Percentiles rank a stretch among this genome's conserved stretches.
Evolutionary conservation across 768 basidiomycete genomes (phyloP).

Genomic region (Brasilioporus rufonigricans): DNA sequence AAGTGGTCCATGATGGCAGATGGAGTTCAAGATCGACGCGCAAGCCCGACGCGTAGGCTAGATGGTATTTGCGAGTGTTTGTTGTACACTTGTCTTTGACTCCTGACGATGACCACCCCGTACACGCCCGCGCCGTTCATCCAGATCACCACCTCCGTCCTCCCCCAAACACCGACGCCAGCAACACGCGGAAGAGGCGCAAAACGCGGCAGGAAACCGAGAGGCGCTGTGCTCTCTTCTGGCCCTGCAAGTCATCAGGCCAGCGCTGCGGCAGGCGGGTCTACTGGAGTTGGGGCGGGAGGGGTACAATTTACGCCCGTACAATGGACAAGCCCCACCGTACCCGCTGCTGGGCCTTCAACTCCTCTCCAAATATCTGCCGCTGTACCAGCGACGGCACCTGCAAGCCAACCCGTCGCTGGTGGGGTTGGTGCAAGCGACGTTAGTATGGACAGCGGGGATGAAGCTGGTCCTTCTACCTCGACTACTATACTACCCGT

Average conservation of each 20-base stretch:
- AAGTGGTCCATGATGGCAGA: slow-evolving; percentile 70
- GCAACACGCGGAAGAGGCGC: slow-evolving; percentile 26
- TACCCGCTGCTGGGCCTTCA: slow-evolving; percentile 5
- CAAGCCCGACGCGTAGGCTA: slow-evolving; percentile 23
- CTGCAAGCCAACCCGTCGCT: slow-evolving; percentile 10
- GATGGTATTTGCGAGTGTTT: slow-evolving; percentile 21
- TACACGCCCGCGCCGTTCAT: slow-evolving; percentile 24
- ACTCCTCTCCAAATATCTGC: slow-evolving; percentile 12
- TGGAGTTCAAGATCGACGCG: slow-evolving; percentile 14
- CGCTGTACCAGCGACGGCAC: background rate
- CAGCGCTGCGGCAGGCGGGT: background rate
- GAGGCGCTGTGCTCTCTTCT: slow-evolving; percentile 13
- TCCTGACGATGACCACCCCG: slow-evolving; percentile 23
- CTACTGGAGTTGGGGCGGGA: background rate
- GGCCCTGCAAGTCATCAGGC: slow-evolving; percentile 13
- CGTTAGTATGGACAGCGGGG: slow-evolving; percentile 14
- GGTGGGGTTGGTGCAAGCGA: slow-evolving; percentile 4
- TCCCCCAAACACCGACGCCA: slow-evolving; percentile 23
- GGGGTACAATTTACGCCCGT: slow-evolving; percentile 34
- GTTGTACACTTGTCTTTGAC: background rate
- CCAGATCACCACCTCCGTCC: slow-evolving; percentile 18
- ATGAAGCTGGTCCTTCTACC: slow-evolving; percentile 21
- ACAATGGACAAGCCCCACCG: slow-evolving; percentile 36
- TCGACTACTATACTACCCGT: background rate
- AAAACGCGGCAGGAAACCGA: slow-evolving; percentile 27